Percentiles rank a stretch among this genome's conserved stretches.
These are phyloP conservation scores for Aspergillus leporis DNA, from an alignment of 495 filamentous ascomycete species.

Conservation along the genomic window DNA sequence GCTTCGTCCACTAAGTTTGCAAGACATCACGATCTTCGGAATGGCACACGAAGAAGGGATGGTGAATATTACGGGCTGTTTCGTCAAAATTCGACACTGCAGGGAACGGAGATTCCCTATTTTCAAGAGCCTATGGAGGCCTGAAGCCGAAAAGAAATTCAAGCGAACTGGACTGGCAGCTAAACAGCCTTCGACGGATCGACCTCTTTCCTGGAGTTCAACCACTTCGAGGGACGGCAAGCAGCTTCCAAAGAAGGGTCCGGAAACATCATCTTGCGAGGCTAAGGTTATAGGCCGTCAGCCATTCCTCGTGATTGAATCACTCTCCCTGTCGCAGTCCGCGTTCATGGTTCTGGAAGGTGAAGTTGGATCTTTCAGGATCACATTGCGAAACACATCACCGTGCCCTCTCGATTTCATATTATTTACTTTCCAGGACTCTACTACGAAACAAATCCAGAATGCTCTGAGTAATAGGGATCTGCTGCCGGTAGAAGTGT, in stretches of 20 bases:
- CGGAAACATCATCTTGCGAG: constrained; percentile 36
- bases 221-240: constrained; percentile 46
- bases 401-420: constrained; percentile 77
- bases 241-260: constrained; percentile 34
- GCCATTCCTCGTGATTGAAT: constrained; percentile 72
- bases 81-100: constrained; percentile 78
- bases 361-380: constrained; percentile 71
- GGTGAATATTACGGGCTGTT: constrained; percentile 74
- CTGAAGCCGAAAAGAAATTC: constrained; percentile 68
- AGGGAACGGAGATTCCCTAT: constrained; percentile 80
- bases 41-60: constrained; percentile 64
- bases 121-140: constrained; percentile 73
- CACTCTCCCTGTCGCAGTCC: constrained; percentile 76
- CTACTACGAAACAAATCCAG: constrained; percentile 74
- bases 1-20: constrained; percentile 77
- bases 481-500: constrained; percentile 71
- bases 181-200: constrained; percentile 52
- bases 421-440: constrained; percentile 86
- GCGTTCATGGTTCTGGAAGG: constrained; percentile 92
- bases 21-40: constrained; percentile 71
- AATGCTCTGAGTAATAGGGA: constrained; percentile 73
- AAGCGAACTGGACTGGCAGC: constrained; percentile 70
- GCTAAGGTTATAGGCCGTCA: constrained; percentile 76
- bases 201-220: constrained; percentile 57
- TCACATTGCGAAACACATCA: constrained; percentile 81